Base-by-base conservation (phyloP, 176 grass and related monocot species). In the Oryza rufipogon region DNA sequence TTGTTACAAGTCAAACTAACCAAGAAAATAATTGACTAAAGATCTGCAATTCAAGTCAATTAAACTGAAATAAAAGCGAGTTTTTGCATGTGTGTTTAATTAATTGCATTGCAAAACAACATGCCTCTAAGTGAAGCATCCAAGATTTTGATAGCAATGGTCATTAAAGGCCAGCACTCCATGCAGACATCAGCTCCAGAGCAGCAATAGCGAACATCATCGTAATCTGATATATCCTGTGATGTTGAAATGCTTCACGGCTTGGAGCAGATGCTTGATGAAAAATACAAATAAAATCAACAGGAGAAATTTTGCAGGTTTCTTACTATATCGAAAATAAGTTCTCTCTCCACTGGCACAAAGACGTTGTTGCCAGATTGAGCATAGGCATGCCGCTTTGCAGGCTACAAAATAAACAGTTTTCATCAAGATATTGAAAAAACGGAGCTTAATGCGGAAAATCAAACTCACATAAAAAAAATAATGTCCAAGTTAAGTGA, bases 101-200 rank as follows among this genome's bases (percentile, higher is more conserved):
- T 28, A 30, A 15, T 38, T 77, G 39, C 14, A 83, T 28, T 41
- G 54, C 4, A 8, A 38, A 90, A 74, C 58, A 70, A 9, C 87
- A 83, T 86, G 82, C 93, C 96, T 94, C 96, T 98, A 76, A 98
- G 96, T 4, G 93, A 89, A 54, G 78, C 83, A 85, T 98, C 91
- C 51, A 95, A 84, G 74, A 95, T 89, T 85, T 98, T 98, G 71
- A 98, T 93, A 68, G 93, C 91, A 90, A 95, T 85, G 12, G 91
- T 98, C 96, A 98, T 98, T 63, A 98, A 91, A 42, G 96, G 96
- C 96, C 96, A 98, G 87, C 96, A 98, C 12, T 98, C 81, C 73
- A 81, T 41, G 75, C 93, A 95, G 25, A 89, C 80, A 87, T 95
- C 96, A 28, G 96, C 96, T 70, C 96, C 93, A 78, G 93, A 98